Evolutionary conservation across 2,329 filamentous ascomycete species (phyloP), one percentile per base, ranked within the genome.

Genomic region (Aspergillus sclerotialis): DNA sequence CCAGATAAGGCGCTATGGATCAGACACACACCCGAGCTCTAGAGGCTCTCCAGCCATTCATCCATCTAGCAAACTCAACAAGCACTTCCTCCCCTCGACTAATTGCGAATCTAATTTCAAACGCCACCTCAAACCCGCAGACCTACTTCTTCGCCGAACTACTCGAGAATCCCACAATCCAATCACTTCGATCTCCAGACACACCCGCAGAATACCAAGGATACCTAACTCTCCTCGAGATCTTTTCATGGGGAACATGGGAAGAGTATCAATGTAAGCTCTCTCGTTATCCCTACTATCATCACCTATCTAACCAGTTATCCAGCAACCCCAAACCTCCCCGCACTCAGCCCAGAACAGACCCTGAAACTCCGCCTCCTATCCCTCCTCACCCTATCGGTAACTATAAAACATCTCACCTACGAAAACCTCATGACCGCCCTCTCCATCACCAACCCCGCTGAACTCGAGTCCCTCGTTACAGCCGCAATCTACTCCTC

Each of bases 111-210:
- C 77, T 96, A 35, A 76, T 96, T 58, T 78, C 74, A 28, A 85
- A 88, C 64, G 92, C 89, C 42, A 96, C 88, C 32, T 88, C 87
- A n/a, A 81, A 81, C 36, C 79, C 84, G 17, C 85, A 88, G 62
- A 94, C 89, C 45, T 98, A 82, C 62, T 75, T 96, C 64, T 98
- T 98, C 68, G 78, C 84, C 47, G 90, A 96, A 66, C 80, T 98
- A n/a, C 79, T 98, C 24, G 75, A 84, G 50, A 79, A 80, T 1
- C 78, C 84, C 0, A 79, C 86, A 49, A 80, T 96, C 46, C 84
- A 92, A 61, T 73, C 76, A 9, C 78, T 96, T 28, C 62, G 69
- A 16, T 64, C 64, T 25, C 69, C 56, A 25, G 58, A 67, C 8
- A 60, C 70, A 25, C 58, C 77, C n/a, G 56, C 72, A 23, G 82